Base-by-base conservation (phyloP, 345 rosid genomes). In the Brassica juncea region DNA sequence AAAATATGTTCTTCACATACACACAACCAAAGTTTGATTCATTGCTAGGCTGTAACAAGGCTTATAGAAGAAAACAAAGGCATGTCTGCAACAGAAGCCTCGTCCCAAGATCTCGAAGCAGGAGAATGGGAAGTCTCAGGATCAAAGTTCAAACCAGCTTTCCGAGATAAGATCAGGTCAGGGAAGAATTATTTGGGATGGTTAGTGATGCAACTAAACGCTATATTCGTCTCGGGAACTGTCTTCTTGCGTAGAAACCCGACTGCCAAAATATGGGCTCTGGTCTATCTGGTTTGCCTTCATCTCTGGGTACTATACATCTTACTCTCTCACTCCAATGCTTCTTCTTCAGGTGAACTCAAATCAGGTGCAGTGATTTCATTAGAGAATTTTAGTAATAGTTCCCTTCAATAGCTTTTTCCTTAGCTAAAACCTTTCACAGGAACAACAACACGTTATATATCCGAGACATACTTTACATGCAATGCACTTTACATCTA, bases 281-380 rank as follows among this genome's bases (percentile, higher is more conserved):
- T 85, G 39, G 75, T 86, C 7, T 92, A 94, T 82, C 82, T 94
- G 2, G 85, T 86, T n/a, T 91, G 90, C 82, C 97, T 94, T 77
- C 99, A 94, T 80, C 65, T 92, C 27, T 92, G 99, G 99, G 97
- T 94, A 84, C 9, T 91, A 57, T 94, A 92, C 82, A 91, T 94
- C 72, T 84, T 92, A 28, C 70, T 77, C 28, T 86, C 94, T 31
- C 85, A 86, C 62, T 83, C 94, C 0, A 59, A 63, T 74, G 44
- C 37, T 14, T 70, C 66, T 59, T 81, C 88, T 19, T 79, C 97
- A n/a, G 63, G 71, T 31, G 86, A 82, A 77, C 75, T 74, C 30
- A 83, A 71, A 81, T 87, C 95, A 1, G 97, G 95, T 74, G 95
- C 96, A 2, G 86, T 86, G 25, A 35, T 90, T 77, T 92, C 97